These are phyloP conservation scores for Nymphaea thermarum DNA, from an alignment of 164 flowering plant genomes.

Conservation along the genomic window DNA sequence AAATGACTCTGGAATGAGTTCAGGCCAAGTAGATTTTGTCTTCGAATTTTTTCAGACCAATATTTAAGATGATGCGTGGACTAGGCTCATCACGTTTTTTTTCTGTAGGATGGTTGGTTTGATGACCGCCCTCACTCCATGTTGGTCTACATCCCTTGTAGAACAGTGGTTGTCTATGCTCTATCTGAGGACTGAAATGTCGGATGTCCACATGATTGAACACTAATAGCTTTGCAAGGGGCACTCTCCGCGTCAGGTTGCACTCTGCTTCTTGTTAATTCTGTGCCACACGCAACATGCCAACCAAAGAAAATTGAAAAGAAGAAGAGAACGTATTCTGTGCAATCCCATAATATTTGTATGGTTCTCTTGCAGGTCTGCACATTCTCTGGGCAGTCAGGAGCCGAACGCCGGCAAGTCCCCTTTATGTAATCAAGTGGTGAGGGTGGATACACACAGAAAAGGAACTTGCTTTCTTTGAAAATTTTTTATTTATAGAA, in stretches of 20 bases:
- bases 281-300: not conserved
- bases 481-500: not conserved
- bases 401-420: not conserved
- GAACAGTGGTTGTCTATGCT: constrained; percentile 91
- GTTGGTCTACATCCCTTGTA: constrained; percentile 67
- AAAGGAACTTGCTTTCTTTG: not conserved
- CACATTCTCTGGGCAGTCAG: not conserved
- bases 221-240: not conserved
- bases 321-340: not conserved
- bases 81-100: not conserved
- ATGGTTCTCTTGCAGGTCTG: not conserved
- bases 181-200: constrained; percentile 15
- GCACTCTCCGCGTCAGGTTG: not conserved
- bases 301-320: no score
- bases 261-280: not conserved
- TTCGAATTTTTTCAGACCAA: no score
- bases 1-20: not conserved
- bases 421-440: not conserved
- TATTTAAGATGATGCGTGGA: not conserved
- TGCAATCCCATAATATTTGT: not conserved
- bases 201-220: not conserved
- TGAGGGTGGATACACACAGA: not conserved
- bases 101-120: constrained; percentile 62
- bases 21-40: no score
- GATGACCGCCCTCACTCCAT: constrained; percentile 72